phyloP scores from a whole-genome alignment of 1,284 basidiomycete species.

The Phenoliferia sp. region DNA sequence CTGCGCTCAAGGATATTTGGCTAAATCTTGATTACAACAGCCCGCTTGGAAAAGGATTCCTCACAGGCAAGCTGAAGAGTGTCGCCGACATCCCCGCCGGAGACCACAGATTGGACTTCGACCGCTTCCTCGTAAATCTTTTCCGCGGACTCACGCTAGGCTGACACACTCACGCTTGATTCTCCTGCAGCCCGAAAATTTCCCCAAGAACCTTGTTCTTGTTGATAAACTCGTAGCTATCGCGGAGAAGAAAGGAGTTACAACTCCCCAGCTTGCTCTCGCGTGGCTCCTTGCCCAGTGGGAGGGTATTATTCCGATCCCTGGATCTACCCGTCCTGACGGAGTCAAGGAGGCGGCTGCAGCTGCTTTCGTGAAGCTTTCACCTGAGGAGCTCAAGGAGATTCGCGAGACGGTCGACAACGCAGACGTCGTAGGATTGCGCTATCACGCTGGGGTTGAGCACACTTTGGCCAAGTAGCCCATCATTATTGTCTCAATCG shows the following conservation, averaged over 20 bases:
- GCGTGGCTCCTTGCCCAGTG: constrained; percentile 60
- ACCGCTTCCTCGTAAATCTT: constrained; percentile 37
- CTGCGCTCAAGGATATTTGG: neutral
- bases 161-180: neutral
- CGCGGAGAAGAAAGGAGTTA: constrained; percentile 49
- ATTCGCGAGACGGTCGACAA: constrained; percentile 29
- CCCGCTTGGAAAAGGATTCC: constrained; percentile 58
- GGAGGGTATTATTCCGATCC: constrained; percentile 42
- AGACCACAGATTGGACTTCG: constrained; percentile 47
- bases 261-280: constrained; percentile 55
- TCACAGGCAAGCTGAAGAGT: constrained; percentile 55
- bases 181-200: constrained; percentile 49
- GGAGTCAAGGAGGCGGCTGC: constrained; percentile 39
- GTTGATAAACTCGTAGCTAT: constrained; percentile 50
- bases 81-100: constrained; percentile 52
- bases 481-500: too few relatives aligned
- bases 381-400: constrained; percentile 32
- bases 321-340: constrained; percentile 40
- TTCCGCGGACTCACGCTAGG: neutral
- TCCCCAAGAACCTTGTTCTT: constrained; percentile 55
- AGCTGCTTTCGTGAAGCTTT: constrained; percentile 34
- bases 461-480: neutral
- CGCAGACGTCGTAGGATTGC: constrained; percentile 24
- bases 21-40: neutral
- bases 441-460: constrained; percentile 22